phyloP scores from a whole-genome alignment of 148 eudicot species.

The Rheum nobile region DNA sequence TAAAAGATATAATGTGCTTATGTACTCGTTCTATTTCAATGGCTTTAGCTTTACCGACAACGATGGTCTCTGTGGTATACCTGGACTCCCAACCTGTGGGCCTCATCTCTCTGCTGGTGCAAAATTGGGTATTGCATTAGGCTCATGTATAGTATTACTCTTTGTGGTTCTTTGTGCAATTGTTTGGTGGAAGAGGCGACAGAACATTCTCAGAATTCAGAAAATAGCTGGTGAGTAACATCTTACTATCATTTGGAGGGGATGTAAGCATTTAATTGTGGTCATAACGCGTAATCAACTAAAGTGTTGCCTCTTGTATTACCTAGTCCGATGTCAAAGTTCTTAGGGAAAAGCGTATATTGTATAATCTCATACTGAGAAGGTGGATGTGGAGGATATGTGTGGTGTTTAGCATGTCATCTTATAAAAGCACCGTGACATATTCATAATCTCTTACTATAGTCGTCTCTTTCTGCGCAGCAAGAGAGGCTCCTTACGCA shows the following conservation, averaged over 20 bases:
- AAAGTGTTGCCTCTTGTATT: background rate
- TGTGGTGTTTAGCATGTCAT: background rate
- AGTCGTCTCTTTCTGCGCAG: constrained; percentile 22
- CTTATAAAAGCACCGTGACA: background rate
- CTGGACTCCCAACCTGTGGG: constrained; percentile 82
- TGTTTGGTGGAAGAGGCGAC: constrained; percentile 95
- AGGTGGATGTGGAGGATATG: background rate
- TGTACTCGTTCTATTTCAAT: background rate
- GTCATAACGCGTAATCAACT: background rate
- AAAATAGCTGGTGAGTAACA: constrained; percentile 60
- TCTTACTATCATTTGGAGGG: background rate
- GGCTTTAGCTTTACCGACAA: constrained; percentile 81
- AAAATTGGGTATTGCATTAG: constrained; percentile 65
- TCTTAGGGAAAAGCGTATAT: background rate
- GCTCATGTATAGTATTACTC: constrained; percentile 32
- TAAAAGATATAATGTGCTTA: background rate
- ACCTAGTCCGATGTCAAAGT: background rate
- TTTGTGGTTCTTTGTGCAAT: constrained; percentile 42
- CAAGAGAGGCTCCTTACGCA: constrained; percentile 87
- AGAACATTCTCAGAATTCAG: constrained; percentile 90
- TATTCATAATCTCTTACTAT: background rate
- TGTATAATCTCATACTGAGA: background rate
- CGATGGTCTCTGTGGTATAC: constrained; percentile 90
- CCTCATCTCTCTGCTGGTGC: constrained; percentile 81
- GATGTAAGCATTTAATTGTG: background rate